Conservation (phyloP, 345 rosid genomes). For the Lepidium didymum region DNA sequence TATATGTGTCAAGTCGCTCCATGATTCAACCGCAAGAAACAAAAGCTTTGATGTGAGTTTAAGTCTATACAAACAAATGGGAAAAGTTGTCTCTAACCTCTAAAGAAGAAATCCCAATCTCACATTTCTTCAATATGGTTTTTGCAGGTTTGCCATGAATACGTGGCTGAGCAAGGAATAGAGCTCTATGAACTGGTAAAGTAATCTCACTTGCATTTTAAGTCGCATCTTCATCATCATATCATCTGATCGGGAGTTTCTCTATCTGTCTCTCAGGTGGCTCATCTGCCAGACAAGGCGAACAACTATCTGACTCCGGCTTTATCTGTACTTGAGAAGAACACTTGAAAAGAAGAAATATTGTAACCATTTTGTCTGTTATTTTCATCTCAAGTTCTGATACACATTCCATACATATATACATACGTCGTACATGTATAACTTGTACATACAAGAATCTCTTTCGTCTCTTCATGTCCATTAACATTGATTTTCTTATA, state of each 20-base stretch:
- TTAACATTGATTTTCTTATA: constrained; percentile 2
- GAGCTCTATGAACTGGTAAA: constrained; percentile 89
- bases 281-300: constrained; percentile 96
- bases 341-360: constrained; percentile 38
- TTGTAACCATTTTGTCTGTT: neutral
- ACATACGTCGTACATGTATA: constrained; percentile 17
- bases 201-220: neutral
- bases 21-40: constrained; percentile 87
- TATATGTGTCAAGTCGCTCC: constrained; percentile 88
- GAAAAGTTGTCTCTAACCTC: neutral
- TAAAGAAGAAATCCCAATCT: neutral
- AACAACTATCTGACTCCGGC: constrained; percentile 96
- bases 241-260: neutral
- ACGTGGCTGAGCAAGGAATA: constrained; percentile 75
- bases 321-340: constrained; percentile 74
- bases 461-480: neutral
- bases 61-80: no score
- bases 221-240: neutral
- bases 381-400: constrained; percentile 8
- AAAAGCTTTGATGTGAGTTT: constrained; percentile 89
- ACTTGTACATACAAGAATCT: constrained; percentile 20
- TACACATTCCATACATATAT: neutral
- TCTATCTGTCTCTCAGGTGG: constrained; percentile 46
- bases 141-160: constrained; percentile 83
- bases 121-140: neutral